Evolutionary conservation across 805 yeast genomes (phyloP), one percentile per base, ranked within the genome.

Genomic region (Priceomyces carsonii): DNA sequence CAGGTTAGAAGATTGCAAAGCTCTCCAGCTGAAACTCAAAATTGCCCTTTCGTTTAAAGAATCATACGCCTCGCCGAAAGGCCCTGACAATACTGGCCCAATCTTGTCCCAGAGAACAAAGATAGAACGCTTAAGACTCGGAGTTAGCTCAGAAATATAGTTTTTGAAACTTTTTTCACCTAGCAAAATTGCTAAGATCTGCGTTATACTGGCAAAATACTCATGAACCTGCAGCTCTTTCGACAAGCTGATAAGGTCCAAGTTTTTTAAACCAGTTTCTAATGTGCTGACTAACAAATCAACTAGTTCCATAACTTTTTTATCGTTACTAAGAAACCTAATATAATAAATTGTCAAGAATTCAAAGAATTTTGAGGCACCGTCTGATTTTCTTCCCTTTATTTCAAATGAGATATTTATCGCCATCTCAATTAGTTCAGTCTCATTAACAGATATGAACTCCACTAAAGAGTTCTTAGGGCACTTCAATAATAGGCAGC

Each of bases 21-120:
- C 76, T 59, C 93, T 78, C 91, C 96, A 90, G 2, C 88, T 76
- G 50, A 79, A 86, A 46, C 84, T 82, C 8, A 77, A 61, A 7
- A 81, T 64, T 6, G 73, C 48, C 47, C 75, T 81, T 7, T 67
- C 59, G 5, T 69, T 66, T 9, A 66, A 52, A 9, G 57, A 51
- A 14, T 57, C 56, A 2, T 61, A 57, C 14, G 59, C 64, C 21
- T 67, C 66, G 28, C 72, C 61, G 30, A 56, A 68, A 4, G 59
- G 69, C 1, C 82, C 88, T 22, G 80, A 73, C 25, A 88, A 59
- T 8, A 81, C 65, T 1, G 69, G 67, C 42, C 69, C 62, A 10
- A 68, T 64, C 4, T 63, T 33, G 0, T 51, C 43, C 87, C 87
- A 82, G 6, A 62, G 48, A 1, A 43, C 42, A 21, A 44, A 35